phyloP scores from a whole-genome alignment of 1,284 basidiomycete genomes.

The Apiotrichum sp. region DNA sequence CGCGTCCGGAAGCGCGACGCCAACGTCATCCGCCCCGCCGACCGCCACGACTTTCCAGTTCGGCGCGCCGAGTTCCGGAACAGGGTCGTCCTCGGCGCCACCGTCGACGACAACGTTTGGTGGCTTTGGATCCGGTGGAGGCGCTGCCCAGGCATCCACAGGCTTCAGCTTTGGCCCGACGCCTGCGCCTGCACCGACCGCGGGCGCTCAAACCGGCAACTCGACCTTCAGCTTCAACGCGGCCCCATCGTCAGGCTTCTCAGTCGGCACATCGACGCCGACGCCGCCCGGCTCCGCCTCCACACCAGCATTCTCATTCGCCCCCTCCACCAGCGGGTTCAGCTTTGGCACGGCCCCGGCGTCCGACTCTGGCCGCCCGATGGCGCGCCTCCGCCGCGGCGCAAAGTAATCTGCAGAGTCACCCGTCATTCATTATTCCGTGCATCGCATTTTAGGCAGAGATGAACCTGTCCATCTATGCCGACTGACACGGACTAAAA shows the following conservation, averaged over 20 bases:
- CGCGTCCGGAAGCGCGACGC: no score
- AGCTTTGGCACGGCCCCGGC: constrained; percentile 3
- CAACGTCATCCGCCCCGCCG: not conserved
- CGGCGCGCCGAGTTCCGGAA: not conserved
- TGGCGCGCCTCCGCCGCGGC: not conserved
- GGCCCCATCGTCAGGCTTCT: not conserved
- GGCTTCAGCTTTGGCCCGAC: constrained; percentile 4
- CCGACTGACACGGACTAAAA: no score
- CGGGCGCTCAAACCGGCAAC: not conserved
- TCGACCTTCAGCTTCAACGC: not conserved
- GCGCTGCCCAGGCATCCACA: not conserved
- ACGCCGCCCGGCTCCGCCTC: not conserved
- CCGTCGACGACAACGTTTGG: constrained; percentile 3
- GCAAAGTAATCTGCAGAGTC: not conserved
- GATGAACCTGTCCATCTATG: no score
- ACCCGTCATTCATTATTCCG: no score
- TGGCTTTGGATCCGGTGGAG: not conserved
- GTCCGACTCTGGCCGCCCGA: not conserved
- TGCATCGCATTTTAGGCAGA: no score
- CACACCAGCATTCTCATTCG: not conserved
- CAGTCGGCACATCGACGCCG: not conserved
- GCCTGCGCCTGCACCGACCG: not conserved
- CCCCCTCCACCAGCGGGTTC: constrained; percentile 5
- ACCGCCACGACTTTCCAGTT: not conserved
- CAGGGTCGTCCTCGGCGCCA: not conserved